phyloP scores from a whole-genome alignment of 768 basidiomycete species.

The Tricholoma flavovirens region DNA sequence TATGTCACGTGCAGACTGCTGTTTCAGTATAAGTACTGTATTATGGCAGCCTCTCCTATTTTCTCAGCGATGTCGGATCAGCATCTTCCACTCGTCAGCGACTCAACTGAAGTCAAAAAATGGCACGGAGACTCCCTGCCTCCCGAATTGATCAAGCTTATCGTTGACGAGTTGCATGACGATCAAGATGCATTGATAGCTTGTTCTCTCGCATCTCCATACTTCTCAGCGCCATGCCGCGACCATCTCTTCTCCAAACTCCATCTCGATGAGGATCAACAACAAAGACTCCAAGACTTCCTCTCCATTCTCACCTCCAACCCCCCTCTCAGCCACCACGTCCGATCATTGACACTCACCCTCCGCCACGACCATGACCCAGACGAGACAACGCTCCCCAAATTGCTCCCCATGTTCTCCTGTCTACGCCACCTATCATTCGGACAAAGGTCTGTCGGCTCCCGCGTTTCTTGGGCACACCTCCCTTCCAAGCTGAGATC shows the following conservation, averaged over 20 bases:
- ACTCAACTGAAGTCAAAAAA: neutral
- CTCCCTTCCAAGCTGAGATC: neutral
- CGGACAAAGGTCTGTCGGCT: neutral
- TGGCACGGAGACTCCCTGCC: neutral
- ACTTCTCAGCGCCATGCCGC: neutral
- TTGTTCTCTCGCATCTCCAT: neutral
- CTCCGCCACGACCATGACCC: neutral
- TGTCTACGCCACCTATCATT: neutral
- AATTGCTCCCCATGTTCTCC: neutral
- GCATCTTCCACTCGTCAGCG: neutral
- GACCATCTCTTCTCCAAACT: neutral
- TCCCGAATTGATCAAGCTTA: neutral
- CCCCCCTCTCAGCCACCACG: neutral
- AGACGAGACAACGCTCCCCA: neutral
- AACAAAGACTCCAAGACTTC: neutral
- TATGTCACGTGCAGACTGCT: no score
- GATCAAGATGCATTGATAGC: neutral
- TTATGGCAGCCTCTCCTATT: neutral
- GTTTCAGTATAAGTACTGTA: no score
- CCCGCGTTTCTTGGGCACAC: neutral
- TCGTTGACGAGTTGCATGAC: neutral
- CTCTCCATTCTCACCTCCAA: neutral
- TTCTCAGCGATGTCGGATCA: neutral
- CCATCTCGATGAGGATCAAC: neutral
- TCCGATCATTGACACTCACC: neutral